Conservation (phyloP, 1,284 basidiomycete species). For the Waitea zeae region DNA sequence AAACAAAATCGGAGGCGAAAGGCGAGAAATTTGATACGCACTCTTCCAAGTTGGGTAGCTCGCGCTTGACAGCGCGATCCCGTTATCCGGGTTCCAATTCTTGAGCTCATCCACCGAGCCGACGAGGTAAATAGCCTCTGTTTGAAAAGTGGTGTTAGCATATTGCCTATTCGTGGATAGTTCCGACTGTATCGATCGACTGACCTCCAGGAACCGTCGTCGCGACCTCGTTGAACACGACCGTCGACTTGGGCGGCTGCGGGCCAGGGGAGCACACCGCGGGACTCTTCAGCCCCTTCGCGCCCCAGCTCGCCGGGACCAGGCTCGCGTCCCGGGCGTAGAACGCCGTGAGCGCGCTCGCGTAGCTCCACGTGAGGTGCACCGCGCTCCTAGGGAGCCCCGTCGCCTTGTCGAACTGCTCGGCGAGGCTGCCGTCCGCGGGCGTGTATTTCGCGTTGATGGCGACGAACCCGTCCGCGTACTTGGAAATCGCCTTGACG, state of each 20-base stretch:
- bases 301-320: slow-evolving; percentile 44
- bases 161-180: no score
- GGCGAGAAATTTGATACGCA: no score
- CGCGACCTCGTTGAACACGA: slow-evolving; percentile 49
- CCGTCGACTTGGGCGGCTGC: slow-evolving; percentile 22
- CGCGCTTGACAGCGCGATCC: slow-evolving; percentile 36
- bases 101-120: slow-evolving; percentile 41
- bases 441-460: slow-evolving; percentile 22
- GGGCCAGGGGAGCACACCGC: slow-evolving; percentile 19
- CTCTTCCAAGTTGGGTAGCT: slow-evolving; percentile 62
- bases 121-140: slow-evolving; percentile 58
- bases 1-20: no score
- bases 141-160: no score
- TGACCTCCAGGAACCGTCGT: slow-evolving; percentile 33
- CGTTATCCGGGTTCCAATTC: slow-evolving; percentile 46
- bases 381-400: slow-evolving; percentile 18
- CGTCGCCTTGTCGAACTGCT: slow-evolving; percentile 18
- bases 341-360: slow-evolving; percentile 16
- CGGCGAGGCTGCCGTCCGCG: slow-evolving; percentile 18
- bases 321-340: neutral
- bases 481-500: slow-evolving; percentile 15
- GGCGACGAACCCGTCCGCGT: slow-evolving; percentile 24
- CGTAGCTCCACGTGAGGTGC: slow-evolving; percentile 28
- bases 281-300: slow-evolving; percentile 34
- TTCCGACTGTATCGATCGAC: no score